Base-by-base conservation (phyloP, 331 rosid species). In the Rhamnella rubrinervis region DNA sequence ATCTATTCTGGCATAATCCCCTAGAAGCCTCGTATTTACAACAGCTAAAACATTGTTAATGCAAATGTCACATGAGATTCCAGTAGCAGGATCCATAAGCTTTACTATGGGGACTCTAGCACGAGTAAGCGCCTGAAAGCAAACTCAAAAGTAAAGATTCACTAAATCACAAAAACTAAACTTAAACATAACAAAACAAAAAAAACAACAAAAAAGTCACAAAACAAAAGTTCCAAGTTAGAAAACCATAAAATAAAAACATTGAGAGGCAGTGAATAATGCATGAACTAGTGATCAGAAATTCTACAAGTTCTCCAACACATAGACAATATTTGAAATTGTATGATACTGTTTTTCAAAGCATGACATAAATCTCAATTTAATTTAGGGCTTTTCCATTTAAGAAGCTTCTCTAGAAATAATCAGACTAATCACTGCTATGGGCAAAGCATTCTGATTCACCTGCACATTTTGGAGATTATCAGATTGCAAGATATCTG, bases 31-130 rank as follows among this genome's bases (percentile, higher is more conserved):
- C 52, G 98, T 91, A 73, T 93, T 93, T 63, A 85, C 87, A 73
- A 93, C 98, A 61, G 98, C 98, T 76, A 93, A 84, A 76, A 91
- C 86, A 74, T 93, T 93, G 83, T 93, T 93, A 80, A 93, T 82
- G 85, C 98, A 93, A 77, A 93, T 89, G 85, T 93, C 98, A 67
- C 98, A 93, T 26, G 96, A 93, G 66, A 93, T 81, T 80, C 87
- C 96, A 38, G 96, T 93, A 68, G 65, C 86, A 18, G 97, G 97
- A 78, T 93, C 98, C 95, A 76, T 84, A 59, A 93, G 98, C 91
- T 93, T 93, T 63, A 93, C 96, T 66, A 93, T 93, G 5, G 98
- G 98, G 80, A 93, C 98, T 75, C 98, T 83, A 64, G 98, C 98
- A 63, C 88, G 91, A 6, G 97, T 93, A 85, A 93, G 74, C 16